A percentile compares a stretch with the other conserved stretches of the same genome.
Conservation (phyloP, 73 alveolate genomes). For the Diophrys sp. region DNA sequence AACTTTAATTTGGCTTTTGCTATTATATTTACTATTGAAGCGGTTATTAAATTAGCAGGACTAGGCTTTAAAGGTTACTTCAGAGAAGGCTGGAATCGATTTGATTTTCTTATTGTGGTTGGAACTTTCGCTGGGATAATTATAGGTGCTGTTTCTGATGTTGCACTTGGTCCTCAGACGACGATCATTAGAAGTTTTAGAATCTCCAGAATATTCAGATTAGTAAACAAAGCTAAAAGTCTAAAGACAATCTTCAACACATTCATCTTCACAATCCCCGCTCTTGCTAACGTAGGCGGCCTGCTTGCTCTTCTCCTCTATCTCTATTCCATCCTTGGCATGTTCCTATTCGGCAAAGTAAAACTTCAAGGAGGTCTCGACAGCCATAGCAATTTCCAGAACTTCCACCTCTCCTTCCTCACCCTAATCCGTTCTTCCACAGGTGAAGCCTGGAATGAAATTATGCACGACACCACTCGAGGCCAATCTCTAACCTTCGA, state of each 20-base stretch:
- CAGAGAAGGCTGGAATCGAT: conserved; percentile 82
- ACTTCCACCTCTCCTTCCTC: conserved; percentile 24
- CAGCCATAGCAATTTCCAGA: conserved; percentile 28
- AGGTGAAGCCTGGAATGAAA: conserved; percentile 58
- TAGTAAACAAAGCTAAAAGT: conserved; percentile 42
- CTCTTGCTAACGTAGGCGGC: conserved; percentile 64
- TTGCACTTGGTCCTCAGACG: conserved; percentile 36
- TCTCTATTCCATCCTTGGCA: conserved; percentile 47
- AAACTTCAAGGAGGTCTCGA: conserved; percentile 39
- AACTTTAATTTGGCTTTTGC: conserved; percentile 72
- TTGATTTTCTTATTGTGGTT: conserved; percentile 87
- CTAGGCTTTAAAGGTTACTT: conserved; percentile 74
- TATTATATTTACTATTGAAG: conserved; percentile 84
- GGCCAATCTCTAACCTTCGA: not conserved
- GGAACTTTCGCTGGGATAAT: conserved; percentile 30
- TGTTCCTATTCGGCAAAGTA: conserved; percentile 35
- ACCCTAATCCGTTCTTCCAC: conserved; percentile 36
- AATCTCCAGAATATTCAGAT: conserved; percentile 44
- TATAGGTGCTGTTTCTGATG: not conserved
- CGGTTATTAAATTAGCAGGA: conserved; percentile 74
- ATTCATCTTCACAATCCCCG: conserved; percentile 47
- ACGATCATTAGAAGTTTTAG: conserved; percentile 55
- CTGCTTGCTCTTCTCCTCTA: conserved; percentile 37
- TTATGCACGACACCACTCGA: conserved; percentile 63
- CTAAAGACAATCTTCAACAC: conserved; percentile 49